A percentile compares a stretch with the other conserved stretches of the same genome.
phyloP scores from a whole-genome alignment of 768 basidiomycete species.

The Suillus cothurnatus region DNA sequence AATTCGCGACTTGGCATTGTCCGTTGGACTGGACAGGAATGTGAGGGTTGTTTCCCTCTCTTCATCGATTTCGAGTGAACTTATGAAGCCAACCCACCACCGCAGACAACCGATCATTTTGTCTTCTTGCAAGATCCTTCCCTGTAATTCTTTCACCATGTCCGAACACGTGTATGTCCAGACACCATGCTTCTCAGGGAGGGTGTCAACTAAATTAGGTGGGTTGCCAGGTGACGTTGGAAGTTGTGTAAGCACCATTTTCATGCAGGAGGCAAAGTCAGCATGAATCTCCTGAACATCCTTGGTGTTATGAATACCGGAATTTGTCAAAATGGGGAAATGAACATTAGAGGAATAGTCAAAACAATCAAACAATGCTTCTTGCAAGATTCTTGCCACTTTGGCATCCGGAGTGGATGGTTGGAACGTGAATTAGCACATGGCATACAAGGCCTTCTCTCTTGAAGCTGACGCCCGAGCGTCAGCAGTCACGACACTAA shows the following conservation, averaged over 20 bases:
- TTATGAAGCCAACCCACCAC: constrained; percentile 67
- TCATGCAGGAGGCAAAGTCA: constrained; percentile 70
- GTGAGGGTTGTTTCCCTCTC: constrained; percentile 22
- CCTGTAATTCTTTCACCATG: constrained; percentile 70
- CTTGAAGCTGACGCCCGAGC: neutral
- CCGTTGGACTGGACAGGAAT: neutral
- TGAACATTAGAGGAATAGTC: constrained; percentile 48
- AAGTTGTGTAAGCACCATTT: constrained; percentile 65
- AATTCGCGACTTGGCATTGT: neutral
- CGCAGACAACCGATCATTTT: constrained; percentile 80
- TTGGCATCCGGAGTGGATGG: constrained; percentile 80
- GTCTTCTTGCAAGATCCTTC: constrained; percentile 60
- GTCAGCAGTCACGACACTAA: neutral
- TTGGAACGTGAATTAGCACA: constrained; percentile 88
- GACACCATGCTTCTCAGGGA: constrained; percentile 65
- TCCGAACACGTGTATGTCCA: constrained; percentile 74
- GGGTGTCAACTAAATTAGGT: constrained; percentile 56
- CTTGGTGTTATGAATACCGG: constrained; percentile 64
- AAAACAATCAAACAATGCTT: constrained; percentile 73
- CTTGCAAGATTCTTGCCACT: constrained; percentile 67
- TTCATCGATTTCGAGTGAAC: constrained; percentile 20
- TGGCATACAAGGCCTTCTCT: constrained; percentile 58
- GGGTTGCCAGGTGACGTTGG: constrained; percentile 48
- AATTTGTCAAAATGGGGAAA: constrained; percentile 76
- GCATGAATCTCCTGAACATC: constrained; percentile 73